Conservation (phyloP, 441 rosid genomes). For the Geranium incanum region DNA sequence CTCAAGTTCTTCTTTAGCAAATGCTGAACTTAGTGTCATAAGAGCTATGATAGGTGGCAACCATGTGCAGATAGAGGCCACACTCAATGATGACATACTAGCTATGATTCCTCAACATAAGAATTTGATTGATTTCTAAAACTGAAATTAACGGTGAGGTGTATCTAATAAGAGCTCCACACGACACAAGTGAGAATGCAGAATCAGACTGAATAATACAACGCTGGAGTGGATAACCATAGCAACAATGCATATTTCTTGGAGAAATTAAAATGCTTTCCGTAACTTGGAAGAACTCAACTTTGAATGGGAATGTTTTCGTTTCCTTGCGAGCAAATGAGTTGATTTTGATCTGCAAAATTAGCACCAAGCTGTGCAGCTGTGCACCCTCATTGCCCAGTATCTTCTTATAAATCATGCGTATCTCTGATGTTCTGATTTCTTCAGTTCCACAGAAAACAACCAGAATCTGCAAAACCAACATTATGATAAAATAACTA, state of each 20-base stretch:
- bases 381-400: constrained; percentile 24
- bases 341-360: constrained; percentile 47
- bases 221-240: background rate
- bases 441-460: constrained; percentile 43
- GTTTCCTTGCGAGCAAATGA: constrained; percentile 36
- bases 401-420: constrained; percentile 27
- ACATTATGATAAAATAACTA: background rate
- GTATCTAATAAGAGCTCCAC: too few relatives aligned
- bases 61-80: background rate
- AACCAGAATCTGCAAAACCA: constrained; percentile 37
- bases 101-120: background rate
- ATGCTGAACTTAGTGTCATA: background rate
- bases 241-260: background rate
- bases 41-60: background rate
- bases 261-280: background rate
- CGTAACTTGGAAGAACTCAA: constrained; percentile 35
- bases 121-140: too few relatives aligned
- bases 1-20: background rate
- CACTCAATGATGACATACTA: background rate
- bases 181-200: too few relatives aligned
- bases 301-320: constrained; percentile 30
- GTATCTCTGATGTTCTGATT: constrained; percentile 22
- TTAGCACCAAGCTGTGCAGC: constrained; percentile 31
- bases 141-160: too few relatives aligned
- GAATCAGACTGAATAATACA: too few relatives aligned